Conservation (phyloP, 495 filamentous ascomycete genomes). For the Tuber melanosporum region DNA sequence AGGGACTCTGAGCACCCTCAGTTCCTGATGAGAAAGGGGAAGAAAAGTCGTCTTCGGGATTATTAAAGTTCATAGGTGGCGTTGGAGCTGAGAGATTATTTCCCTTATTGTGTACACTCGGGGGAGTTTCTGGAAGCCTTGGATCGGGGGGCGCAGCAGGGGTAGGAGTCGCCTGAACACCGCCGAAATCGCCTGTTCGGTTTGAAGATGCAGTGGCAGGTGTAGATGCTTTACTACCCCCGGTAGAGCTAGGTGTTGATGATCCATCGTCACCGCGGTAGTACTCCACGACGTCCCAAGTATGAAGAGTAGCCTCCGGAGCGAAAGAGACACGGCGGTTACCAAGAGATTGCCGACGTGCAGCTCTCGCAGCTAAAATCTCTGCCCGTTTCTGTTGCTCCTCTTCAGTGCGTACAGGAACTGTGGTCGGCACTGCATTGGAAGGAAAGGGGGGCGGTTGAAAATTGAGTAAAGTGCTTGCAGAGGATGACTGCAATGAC, state of each 20-base stretch:
- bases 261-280: slow-evolving; percentile 23
- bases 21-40: slow-evolving; percentile 69
- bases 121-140: slow-evolving; percentile 60
- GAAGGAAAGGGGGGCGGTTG: slow-evolving; percentile 38
- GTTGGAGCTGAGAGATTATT: slow-evolving; percentile 55
- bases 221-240: slow-evolving; percentile 45
- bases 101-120: slow-evolving; percentile 61
- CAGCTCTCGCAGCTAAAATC: slow-evolving; percentile 68
- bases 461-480: slow-evolving; percentile 42
- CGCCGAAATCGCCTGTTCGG: slow-evolving; percentile 10
- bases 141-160: slow-evolving; percentile 50
- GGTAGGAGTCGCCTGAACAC: slow-evolving; percentile 43
- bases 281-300: slow-evolving; percentile 91
- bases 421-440: slow-evolving; percentile 42
- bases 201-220: slow-evolving; percentile 42
- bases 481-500: slow-evolving; percentile 10
- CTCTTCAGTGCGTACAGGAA: slow-evolving; percentile 59
- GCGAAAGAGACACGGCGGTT: slow-evolving; percentile 95
- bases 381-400: slow-evolving; percentile 74
- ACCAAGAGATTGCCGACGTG: slow-evolving; percentile 82
- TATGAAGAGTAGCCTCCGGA: slow-evolving; percentile 93
- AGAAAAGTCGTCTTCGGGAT: slow-evolving; percentile 57
- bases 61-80: slow-evolving; percentile 56
- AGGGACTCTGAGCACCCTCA: slow-evolving; percentile 46
- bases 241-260: slow-evolving; percentile 43